Evolutionary conservation across 2,329 filamentous ascomycete species (phyloP).

Genomic region (Bisporella sp.): DNA sequence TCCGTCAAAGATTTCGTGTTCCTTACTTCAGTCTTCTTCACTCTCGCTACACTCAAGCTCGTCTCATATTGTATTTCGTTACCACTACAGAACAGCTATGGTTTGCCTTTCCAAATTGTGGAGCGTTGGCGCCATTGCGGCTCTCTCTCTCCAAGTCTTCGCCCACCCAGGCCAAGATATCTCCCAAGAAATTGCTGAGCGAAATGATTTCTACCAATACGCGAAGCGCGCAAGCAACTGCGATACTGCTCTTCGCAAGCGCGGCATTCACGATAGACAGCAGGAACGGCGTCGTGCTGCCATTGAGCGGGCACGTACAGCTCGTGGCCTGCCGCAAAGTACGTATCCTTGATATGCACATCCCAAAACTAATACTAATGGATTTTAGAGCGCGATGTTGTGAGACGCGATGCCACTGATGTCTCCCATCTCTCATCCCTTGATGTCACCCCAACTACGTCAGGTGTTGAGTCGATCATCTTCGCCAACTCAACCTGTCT

Average conservation of each 20-base stretch:
- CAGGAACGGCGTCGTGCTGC: neutral
- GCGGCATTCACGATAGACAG: neutral
- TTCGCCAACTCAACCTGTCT: conserved; percentile 33
- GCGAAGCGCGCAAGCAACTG: neutral
- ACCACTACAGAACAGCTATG: neutral
- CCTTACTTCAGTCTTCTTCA: too few relatives aligned
- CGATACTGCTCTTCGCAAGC: neutral
- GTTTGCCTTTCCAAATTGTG: neutral
- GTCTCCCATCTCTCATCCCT: conserved; percentile 10
- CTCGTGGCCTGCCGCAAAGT: neutral
- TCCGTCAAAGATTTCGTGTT: too few relatives aligned
- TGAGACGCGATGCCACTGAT: conserved; percentile 11
- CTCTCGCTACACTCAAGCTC: too few relatives aligned
- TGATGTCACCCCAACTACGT: conserved; percentile 24
- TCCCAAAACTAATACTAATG: conserved; percentile 1
- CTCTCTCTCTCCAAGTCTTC: neutral
- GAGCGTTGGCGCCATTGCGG: neutral
- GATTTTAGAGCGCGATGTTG: neutral
- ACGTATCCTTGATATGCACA: neutral
- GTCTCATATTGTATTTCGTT: too few relatives aligned
- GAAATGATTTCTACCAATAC: neutral
- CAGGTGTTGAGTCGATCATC: conserved; percentile 32
- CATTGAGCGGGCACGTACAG: neutral
- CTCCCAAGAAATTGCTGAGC: neutral
- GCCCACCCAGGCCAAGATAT: neutral